phyloP scores from a whole-genome alignment of 75 land plant genomes.

The Isoetes taiwanensis region DNA sequence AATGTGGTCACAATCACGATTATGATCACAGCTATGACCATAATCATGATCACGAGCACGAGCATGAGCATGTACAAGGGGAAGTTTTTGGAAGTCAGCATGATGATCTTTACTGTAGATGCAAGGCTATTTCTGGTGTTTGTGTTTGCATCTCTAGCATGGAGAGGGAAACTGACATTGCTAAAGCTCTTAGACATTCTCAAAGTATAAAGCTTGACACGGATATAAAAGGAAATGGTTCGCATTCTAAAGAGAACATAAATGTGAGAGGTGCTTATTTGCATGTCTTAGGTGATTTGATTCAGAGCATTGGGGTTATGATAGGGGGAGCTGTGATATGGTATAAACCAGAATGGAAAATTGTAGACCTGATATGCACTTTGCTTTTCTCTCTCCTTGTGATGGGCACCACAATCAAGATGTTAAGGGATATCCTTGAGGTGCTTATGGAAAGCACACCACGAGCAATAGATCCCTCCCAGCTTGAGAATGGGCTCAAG shows the following conservation, averaged over 20 bases:
- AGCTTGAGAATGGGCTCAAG: slow-evolving; percentile 55
- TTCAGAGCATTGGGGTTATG: slow-evolving; percentile 92
- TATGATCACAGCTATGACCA: slow-evolving; percentile 23
- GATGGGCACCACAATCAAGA: slow-evolving; percentile 48
- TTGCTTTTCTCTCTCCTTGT: slow-evolving; percentile 67
- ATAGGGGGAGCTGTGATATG: slow-evolving; percentile 82
- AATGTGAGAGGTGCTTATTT: slow-evolving; percentile 76
- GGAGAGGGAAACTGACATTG: no score
- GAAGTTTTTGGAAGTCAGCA: no score
- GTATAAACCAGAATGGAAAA: slow-evolving; percentile 65
- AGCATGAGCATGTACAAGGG: background rate
- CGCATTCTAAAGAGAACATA: slow-evolving; percentile 33
- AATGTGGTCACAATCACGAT: slow-evolving; percentile 2
- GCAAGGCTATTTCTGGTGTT: no score
- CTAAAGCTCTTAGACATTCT: no score
- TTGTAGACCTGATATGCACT: slow-evolving; percentile 78
- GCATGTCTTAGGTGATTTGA: slow-evolving; percentile 77
- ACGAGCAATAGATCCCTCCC: slow-evolving; percentile 61
- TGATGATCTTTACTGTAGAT: no score
- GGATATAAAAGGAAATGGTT: background rate
- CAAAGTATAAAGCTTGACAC: slow-evolving; percentile 7
- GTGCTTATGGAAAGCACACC: slow-evolving; percentile 92
- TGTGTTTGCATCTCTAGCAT: no score
- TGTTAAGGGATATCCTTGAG: slow-evolving; percentile 60
- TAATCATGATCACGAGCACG: slow-evolving; percentile 15